Evolutionary conservation across 768 basidiomycete genomes (phyloP).

Genomic region (Phaeolepiota aurea): DNA sequence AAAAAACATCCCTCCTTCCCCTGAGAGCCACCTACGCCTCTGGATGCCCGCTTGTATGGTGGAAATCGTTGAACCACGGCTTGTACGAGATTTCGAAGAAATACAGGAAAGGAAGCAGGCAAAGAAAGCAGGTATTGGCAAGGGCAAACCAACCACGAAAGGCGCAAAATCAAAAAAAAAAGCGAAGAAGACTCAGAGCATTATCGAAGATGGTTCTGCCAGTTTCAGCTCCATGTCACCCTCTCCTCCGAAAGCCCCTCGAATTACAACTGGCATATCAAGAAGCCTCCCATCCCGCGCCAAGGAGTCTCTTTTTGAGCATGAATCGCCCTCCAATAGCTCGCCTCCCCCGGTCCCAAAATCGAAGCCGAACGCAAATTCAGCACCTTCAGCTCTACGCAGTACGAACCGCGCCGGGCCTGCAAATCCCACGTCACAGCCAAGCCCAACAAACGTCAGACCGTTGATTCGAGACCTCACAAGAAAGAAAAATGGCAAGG

Average conservation of each 20-base stretch:
- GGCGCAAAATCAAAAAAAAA: constrained; percentile 6
- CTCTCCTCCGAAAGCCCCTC: constrained; percentile 3
- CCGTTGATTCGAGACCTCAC: constrained; percentile 11
- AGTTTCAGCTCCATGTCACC: constrained; percentile 2
- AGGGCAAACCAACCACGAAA: constrained; percentile 8
- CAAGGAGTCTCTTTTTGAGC: too few relatives aligned
- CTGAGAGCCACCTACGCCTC: constrained; percentile 48
- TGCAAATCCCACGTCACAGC: neutral
- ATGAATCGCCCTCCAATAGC: too few relatives aligned
- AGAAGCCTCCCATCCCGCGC: neutral
- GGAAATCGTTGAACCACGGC: constrained; percentile 49
- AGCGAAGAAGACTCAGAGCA: constrained; percentile 4
- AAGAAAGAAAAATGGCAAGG: constrained; percentile 7
- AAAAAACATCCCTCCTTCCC: constrained; percentile 35
- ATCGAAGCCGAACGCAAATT: too few relatives aligned
- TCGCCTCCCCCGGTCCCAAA: too few relatives aligned
- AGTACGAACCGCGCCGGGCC: too few relatives aligned
- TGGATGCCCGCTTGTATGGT: constrained; percentile 87
- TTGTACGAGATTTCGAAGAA: constrained; percentile 57
- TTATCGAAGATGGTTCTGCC: neutral
- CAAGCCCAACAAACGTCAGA: neutral
- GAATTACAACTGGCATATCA: neutral
- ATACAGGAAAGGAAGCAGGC: constrained; percentile 40
- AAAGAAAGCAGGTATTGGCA: constrained; percentile 24
- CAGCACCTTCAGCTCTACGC: too few relatives aligned